A percentile compares a stretch with the other conserved stretches of the same genome.
phyloP scores from a whole-genome alignment of 495 filamentous ascomycete genomes.

The Penicillium alfredii region DNA sequence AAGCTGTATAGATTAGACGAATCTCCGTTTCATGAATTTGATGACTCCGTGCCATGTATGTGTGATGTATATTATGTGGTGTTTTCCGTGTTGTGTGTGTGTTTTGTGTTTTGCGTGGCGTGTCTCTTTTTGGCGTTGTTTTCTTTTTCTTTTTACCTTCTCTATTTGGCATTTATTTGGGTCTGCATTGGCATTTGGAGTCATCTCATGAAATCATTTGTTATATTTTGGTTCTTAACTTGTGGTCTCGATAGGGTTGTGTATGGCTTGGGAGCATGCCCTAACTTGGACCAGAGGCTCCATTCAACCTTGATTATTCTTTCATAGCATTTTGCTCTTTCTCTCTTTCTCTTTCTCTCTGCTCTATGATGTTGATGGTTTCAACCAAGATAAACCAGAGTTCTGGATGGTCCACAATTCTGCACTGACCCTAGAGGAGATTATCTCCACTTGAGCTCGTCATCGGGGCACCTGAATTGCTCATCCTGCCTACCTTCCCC shows the following conservation, averaged over 20 bases:
- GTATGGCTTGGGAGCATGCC: no score
- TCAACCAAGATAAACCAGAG: no score
- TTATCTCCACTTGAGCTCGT: constrained; percentile 7
- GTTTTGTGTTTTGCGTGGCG: constrained; percentile 20
- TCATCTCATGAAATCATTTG: no score
- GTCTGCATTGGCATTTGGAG: constrained; percentile 1
- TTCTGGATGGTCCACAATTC: no score
- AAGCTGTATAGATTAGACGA: constrained; percentile 43
- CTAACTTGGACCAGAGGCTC: no score
- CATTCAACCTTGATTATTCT: no score
- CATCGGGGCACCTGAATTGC: constrained; percentile 8
- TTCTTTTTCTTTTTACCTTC: constrained; percentile 14
- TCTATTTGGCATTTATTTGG: constrained; percentile 14
- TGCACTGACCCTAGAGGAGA: no score
- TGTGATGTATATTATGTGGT: constrained; percentile 28
- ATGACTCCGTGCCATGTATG: constrained; percentile 34
- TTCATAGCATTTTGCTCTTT: no score
- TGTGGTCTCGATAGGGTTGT: no score
- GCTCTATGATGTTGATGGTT: no score
- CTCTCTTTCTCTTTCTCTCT: no score
- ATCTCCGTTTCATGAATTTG: constrained; percentile 36
- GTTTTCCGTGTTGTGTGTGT: constrained; percentile 21
- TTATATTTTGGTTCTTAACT: no score
- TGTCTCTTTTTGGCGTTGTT: constrained; percentile 15
- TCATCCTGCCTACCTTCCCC: not conserved